Percentiles rank a stretch among this genome's conserved stretches.
Conservation (phyloP, 768 basidiomycete genomes). For the Phanerochaete carnosa region DNA sequence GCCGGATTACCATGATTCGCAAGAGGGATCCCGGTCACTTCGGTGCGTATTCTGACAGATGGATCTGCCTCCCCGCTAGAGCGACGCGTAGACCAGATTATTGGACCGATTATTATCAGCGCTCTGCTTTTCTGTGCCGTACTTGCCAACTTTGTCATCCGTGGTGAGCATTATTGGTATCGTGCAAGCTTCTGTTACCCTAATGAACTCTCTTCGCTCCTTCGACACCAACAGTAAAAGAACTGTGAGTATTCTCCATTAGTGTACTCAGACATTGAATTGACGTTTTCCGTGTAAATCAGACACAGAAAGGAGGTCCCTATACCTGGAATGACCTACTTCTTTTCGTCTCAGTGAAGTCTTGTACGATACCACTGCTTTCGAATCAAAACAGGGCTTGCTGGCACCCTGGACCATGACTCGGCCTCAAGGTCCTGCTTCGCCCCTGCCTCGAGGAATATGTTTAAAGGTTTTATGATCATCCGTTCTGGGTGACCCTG, state of each 20-base stretch:
- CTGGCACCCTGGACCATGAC: too few relatives aligned
- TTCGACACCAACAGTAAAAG: constrained; percentile 5
- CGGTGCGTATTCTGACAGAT: constrained; percentile 53
- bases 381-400: too few relatives aligned
- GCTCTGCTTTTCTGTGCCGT: constrained; percentile 83
- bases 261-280: background rate
- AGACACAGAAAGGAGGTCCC: constrained; percentile 15
- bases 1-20: constrained; percentile 87
- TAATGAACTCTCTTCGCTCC: background rate
- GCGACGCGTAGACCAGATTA: constrained; percentile 58
- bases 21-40: constrained; percentile 86
- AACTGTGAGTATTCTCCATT: constrained; percentile 12
- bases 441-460: too few relatives aligned
- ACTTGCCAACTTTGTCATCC: constrained; percentile 81
- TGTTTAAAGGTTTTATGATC: too few relatives aligned
- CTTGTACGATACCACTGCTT: background rate
- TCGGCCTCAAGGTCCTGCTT: too few relatives aligned
- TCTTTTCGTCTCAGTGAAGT: constrained; percentile 1
- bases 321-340: constrained; percentile 9
- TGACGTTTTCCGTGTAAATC: background rate
- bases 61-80: background rate
- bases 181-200: too few relatives aligned
- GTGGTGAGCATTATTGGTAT: constrained; percentile 52
- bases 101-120: constrained; percentile 83
- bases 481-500: too few relatives aligned